Evolutionary conservation across 2,329 filamentous ascomycete species (phyloP), one percentile per base, ranked within the genome.

Genomic region (Colletotrichum scovillei): DNA sequence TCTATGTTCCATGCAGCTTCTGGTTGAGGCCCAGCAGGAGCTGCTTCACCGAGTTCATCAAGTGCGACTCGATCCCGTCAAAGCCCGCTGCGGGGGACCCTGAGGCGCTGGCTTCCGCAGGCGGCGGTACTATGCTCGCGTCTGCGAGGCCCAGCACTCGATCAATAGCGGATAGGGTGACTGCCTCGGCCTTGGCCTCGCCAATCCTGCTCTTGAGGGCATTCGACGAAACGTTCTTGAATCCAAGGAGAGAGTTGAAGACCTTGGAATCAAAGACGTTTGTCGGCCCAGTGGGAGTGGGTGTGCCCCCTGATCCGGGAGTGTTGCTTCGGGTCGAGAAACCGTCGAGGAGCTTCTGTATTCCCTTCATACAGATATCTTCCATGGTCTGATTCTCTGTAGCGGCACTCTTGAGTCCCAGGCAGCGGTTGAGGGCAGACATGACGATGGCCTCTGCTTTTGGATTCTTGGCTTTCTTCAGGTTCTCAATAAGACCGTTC

Each of bases 361-460:
- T 83, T 32, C 83, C 84, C 72, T 83, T 84, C 63, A 86, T 85
- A 57, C 84, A 85, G 49, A 88, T 86, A 35, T 80, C 78, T 74
- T 88, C 87, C 78, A 88, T 83, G 71, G 82, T 82, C 49, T 86
- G 84, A 66, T 85, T 84, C 55, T 84, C 85, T 0, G 84, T 85
- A 7, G 83, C 82, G 55, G 82, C 81, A 28, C 82, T 82, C 73
- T 87, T 84, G 59, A 89, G 82, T 0, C 86, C 86, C 11, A 89
- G 79, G 57, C 84, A 86, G 30, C 87, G 86, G 74, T 88, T 88
- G 74, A 89, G 80, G 14, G 87, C 87, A 7, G 86, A 88, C 83
- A 88, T 87, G 72, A 88, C 85, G 28, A 88, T 84, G 28, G 83
- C 85, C 69, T 88, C 84, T 19, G 86, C 81, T 69, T 84, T 82